Evolutionary conservation across 257 asterid species (phyloP), one percentile per base, ranked within the genome.

Genomic region (Haberlea rhodopensis): DNA sequence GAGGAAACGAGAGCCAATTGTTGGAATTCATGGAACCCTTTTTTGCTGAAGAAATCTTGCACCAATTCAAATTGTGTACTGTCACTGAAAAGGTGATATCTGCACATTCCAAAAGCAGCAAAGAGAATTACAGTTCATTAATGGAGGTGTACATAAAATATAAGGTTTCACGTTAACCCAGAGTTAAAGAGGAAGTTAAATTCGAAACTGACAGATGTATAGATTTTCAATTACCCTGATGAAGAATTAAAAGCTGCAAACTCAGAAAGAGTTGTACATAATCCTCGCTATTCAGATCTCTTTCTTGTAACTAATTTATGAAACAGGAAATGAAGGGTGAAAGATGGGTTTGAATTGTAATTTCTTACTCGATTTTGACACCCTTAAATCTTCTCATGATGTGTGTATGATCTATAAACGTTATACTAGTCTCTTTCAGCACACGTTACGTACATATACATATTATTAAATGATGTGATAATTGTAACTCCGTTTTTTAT

Each of bases 1-100:
- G 82, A 52, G 96, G 96, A 63, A 89, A 89, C 3, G 97, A 83
- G 18, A 87, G 89, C 95, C 97, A 89, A 71, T 89, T 89, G 77
- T 85, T 85, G 59, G 95, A 81, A 75, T 75, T 78, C 86, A 78
- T 80, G 10, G 81, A 69, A 20, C 71, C 83, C 66, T 58, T 66
- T 29, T 48, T 59, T 25, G 58, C 23, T 56, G 40, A 56, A 56
- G 16, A 45, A 18, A 48, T 27, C 31, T 26, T 20, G 8, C 7
- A 29, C 11, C 31, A 10, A 13, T 68, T 51, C 15, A 18, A 27
- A 8, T 13, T 32, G 40, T 8, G 40, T 32, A 32, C 40, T 7
- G 40, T 32, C 40, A 7, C 40, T 54, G 57, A 52, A 28, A n/a
- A 67, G 60, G 65, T 74, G 54, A 69, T 18, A 56, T 79, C 84